These are phyloP conservation scores for Capniomyces stellatus DNA, from an alignment of 371 early-diverging fungal genomes.

Conservation along the genomic window DNA sequence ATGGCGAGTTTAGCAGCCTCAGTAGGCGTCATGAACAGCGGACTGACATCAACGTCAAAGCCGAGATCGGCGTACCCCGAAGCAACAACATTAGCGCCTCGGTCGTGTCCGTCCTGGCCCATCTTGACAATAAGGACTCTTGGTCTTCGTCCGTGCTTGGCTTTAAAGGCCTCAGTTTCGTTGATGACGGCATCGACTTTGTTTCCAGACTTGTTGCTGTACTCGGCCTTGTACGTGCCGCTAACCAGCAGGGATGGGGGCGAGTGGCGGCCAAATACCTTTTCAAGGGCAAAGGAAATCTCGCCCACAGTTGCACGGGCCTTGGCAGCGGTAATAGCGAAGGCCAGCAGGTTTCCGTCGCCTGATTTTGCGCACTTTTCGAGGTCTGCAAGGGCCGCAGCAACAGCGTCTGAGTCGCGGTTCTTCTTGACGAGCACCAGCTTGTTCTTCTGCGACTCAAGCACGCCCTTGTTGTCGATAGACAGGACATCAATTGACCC, in stretches of 20 bases:
- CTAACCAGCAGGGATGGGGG: slow-evolving; percentile 54
- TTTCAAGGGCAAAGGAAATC: slow-evolving; percentile 57
- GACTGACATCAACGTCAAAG: slow-evolving; percentile 74
- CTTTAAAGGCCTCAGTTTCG: slow-evolving; percentile 33
- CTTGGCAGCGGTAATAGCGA: slow-evolving; percentile 39
- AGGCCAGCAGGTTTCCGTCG: slow-evolving; percentile 45
- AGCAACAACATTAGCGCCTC: slow-evolving; percentile 77
- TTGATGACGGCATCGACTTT: slow-evolving; percentile 43
- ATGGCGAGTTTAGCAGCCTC: slow-evolving; percentile 73
- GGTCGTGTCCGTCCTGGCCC: slow-evolving; percentile 84
- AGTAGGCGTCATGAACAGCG: slow-evolving; percentile 70
- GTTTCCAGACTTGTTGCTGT: slow-evolving; percentile 26
- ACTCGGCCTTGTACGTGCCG: slow-evolving; percentile 69
- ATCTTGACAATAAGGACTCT: slow-evolving; percentile 71
- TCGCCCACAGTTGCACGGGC: slow-evolving; percentile 67
- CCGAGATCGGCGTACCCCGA: slow-evolving; percentile 73
- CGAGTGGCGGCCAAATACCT: slow-evolving; percentile 61
- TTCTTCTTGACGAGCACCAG: slow-evolving; percentile 30
- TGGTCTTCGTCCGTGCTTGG: slow-evolving; percentile 55
- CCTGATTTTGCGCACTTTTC: slow-evolving; percentile 40
- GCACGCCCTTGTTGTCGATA: slow-evolving; percentile 57
- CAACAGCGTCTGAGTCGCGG: slow-evolving; percentile 27
- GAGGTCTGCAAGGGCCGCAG: slow-evolving; percentile 28
- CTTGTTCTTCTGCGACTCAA: slow-evolving; percentile 37
- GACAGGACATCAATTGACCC: slow-evolving; percentile 49